Evolutionary conservation across 306 rosid species (phyloP), one percentile per base, ranked within the genome.

Genomic region (Cucurbita argyrosperma): DNA sequence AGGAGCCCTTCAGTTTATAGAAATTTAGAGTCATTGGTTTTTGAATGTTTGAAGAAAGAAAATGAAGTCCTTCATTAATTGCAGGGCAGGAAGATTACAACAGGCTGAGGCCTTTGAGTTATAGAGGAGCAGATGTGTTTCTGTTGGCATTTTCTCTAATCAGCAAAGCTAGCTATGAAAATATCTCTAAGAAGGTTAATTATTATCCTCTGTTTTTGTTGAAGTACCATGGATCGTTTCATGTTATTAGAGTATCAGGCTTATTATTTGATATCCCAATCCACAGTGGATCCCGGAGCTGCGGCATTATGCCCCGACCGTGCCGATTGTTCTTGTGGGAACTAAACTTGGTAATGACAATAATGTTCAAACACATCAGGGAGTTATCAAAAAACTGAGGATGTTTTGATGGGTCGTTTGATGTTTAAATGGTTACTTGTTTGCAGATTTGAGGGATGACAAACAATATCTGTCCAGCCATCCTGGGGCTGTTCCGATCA

Each of bases 101-200:
- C 72, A 86, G 96, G 89, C 90, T 92, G 62, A 87, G 98, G 90
- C 98, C 98, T 59, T 80, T 92, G 82, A 92, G 96, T 77, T 92
- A 90, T 61, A 92, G 98, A 81, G 98, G 96, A 71, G 93, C 96
- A 56, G 96, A 92, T 84, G 96, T 92, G 85, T 92, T 92, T 80
- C 83, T 92, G 83, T 71, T 92, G 62, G 98, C 96, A 21, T 92
- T 92, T 79, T 92, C 98, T 74, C 92, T 92, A 58, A 88, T 92
- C 67, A 92, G 96, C 88, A 90, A 80, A 88, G 98, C 96, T 78
- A 92, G 96, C 87, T 92, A 88, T 65, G 98, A 92, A 55, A 92
- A 92, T 74, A 87, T 92, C 67, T 82, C 96, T 9, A 92, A 92
- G 78, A 92, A 92, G 98, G 96, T 91, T 80, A 8, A 40, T 53